Conservation (phyloP, 805 yeast species). For the Hanseniaspora valbyensis region DNA sequence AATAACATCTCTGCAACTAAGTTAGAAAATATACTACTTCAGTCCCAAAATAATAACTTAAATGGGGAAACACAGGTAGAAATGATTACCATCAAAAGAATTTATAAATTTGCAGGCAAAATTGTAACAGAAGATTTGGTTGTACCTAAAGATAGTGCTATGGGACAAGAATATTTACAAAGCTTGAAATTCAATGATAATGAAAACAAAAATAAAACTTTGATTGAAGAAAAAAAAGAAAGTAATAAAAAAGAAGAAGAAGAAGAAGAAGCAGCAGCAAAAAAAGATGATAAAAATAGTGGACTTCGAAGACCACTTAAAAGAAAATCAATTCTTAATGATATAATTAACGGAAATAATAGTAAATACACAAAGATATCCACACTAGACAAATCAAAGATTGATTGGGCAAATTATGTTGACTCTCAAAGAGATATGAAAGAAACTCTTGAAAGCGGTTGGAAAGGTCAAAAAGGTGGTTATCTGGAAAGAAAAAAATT, state of each 20-base stretch:
- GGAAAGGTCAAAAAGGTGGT: constrained; percentile 50
- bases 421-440: constrained; percentile 64
- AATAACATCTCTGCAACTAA: constrained; percentile 4
- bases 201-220: constrained; percentile 18
- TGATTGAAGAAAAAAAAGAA: constrained; percentile 14
- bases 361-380: constrained; percentile 69
- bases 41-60: not conserved
- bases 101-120: constrained; percentile 85
- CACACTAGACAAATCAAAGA: constrained; percentile 80
- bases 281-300: constrained; percentile 27
- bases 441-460: constrained; percentile 63
- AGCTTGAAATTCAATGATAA: constrained; percentile 35
- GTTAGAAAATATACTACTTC: not conserved
- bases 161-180: constrained; percentile 69
- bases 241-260: not conserved
- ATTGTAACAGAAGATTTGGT: constrained; percentile 62
- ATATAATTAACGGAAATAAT: constrained; percentile 45
- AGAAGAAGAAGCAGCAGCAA: constrained; percentile 3
- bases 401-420: constrained; percentile 93
- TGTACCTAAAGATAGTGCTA: constrained; percentile 71
- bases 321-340: constrained; percentile 65
- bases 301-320: constrained; percentile 49
- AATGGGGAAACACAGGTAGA: constrained; percentile 29
- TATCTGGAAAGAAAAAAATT: constrained; percentile 86
- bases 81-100: constrained; percentile 58